phyloP scores from a whole-genome alignment of 2,329 filamentous ascomycete species.

The Fusarium sp. region DNA sequence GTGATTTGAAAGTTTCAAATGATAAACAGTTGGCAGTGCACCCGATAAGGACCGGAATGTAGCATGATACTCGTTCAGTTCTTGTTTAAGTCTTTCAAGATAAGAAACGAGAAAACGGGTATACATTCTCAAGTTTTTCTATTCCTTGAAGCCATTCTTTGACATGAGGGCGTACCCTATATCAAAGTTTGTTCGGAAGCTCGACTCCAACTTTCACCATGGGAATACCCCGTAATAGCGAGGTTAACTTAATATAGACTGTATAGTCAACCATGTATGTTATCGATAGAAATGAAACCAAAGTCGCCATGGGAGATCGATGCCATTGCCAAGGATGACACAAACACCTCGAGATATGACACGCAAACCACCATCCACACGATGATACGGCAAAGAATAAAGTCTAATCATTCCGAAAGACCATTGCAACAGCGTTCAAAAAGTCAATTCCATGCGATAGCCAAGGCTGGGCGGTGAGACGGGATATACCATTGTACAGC shows the following conservation, averaged over 20 bases:
- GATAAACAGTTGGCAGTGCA: rapidly evolving
- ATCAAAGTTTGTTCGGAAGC: neutral
- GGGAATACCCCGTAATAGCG: rapidly evolving
- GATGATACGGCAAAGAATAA: rapidly evolving
- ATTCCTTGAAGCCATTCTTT: rapidly evolving
- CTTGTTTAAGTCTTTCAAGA: rapidly evolving
- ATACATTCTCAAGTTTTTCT: neutral
- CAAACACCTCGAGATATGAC: neutral
- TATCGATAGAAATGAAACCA: no score
- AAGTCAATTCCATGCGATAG: neutral
- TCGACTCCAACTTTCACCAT: no score
- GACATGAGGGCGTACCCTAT: neutral
- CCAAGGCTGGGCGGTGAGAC: neutral
- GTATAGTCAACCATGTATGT: no score
- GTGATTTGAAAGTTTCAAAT: no score
- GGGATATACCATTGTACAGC: neutral
- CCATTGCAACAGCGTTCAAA: rapidly evolving
- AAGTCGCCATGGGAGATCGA: no score
- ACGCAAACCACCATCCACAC: neutral
- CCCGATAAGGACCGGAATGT: rapidly evolving
- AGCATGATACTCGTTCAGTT: no score
- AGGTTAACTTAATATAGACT: no score
- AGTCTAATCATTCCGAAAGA: neutral
- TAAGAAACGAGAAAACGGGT: neutral
- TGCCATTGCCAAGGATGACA: no score